Evolutionary conservation across 805 yeast genomes (phyloP), one percentile per base, ranked within the genome.

Genomic region (fission yeast (Schizosaccharomyces pombe)): DNA sequence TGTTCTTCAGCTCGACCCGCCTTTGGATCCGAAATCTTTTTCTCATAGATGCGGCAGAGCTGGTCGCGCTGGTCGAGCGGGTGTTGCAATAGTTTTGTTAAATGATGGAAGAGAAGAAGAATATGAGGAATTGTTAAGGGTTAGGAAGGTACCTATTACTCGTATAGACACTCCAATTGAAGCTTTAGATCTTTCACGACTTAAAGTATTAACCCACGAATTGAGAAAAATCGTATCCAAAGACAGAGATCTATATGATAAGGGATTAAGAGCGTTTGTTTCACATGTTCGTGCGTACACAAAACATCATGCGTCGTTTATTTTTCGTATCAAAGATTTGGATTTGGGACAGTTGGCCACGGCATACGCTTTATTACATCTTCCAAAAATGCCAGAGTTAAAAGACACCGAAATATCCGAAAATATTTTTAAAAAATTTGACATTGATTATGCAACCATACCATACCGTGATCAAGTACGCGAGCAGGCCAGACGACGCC

Each of bases 41-140:
- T 73, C 89, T 47, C 98, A 91, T 65, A 75, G 98, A 63, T 83
- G 89, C 67, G 98, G 98, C 24, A 75, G 98, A 62, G 85, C 98
- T 0, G 98, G 94, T 0, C 71, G 98, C 57, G 96, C 96, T 0
- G 87, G 89, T 57, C 77, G 78, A 57, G 72, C 72, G 3, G 98
- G 98, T 2, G 75, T 73, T 56, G 94, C 94, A 0, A 70, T 85
- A 2, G 77, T 84, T 0, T 72, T 91, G 67, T 67, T 91, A 40
- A 79, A 75, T 57, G 72, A 72, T 52, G 89, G 85, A 5, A 72
- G 83, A 55, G 98, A 91, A 63, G 82, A 78, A 60, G 89, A 81
- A 55, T 91, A 77, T 62, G 71, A 87, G 16, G 84, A 79, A 24
- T 85, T 89, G 60, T 74, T 91, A 79, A 72, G 71, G 26, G 89